Evolutionary conservation across 1,284 basidiomycete genomes (phyloP), one percentile per base, ranked within the genome.

Genomic region (Trametes sp.): DNA sequence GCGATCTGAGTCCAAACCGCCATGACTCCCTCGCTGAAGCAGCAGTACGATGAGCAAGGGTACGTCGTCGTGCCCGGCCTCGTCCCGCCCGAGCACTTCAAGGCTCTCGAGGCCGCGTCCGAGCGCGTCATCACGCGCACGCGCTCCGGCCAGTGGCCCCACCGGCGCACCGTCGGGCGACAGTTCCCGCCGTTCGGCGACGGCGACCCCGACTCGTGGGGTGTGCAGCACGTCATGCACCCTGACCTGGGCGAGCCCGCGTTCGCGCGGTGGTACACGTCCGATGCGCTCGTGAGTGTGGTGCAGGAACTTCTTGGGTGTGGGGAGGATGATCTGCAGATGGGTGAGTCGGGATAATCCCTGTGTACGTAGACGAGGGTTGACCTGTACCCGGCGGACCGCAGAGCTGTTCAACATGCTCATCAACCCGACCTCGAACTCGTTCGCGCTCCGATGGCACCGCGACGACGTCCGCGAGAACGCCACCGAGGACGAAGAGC

Each of bases 371-470:
- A n/a, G n/a, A 14, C 44, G 11, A 26, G 44, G 19, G 41, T n/a
- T 45, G 28, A 19, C n/a, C 4, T 29, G 5, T 19, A 29, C 7
- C 19, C 2, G 16, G 29, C 33, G 0, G 6, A 4, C n/a, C 14
- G 16, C 71, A 93, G 92, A 94, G 72, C 76, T 93, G 24, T 93
- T 94, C 77, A 94, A 94, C 72, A 74, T 94, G 57, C 79, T 94
- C 55, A 89, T 94, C 64, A 92, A 94, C 72, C 93, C 92, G 0
- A 65, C 78, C 1, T 72, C 76, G 9, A 87, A 90, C 66, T 81
- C 87, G 50, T 95, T 94, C 72, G 89, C 92, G 0, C 79, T 95
- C 50, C 81, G 89, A 45, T 95, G 93, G 92, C 93, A 95, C 74
- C 83, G 93, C 2, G 93, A 95, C 69, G 93, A 94, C 74, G 83